phyloP scores from a whole-genome alignment of 106 monocot genomes.

The Dioscorea dumetorum region DNA sequence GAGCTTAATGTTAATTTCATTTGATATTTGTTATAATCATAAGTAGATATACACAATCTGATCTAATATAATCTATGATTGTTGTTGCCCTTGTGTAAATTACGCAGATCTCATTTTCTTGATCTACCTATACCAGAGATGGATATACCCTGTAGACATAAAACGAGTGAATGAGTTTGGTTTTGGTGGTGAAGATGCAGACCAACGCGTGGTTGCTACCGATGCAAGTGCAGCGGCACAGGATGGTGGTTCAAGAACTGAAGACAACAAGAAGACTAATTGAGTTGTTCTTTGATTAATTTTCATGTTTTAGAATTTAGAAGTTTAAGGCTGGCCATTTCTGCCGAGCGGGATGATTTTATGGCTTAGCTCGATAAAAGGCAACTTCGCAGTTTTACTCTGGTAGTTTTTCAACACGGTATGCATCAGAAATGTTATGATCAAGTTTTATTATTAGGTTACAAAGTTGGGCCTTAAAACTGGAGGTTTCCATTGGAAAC shows the following conservation, averaged over 20 bases:
- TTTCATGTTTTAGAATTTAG: background rate
- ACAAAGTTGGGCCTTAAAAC: too few relatives aligned
- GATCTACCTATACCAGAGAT: slow-evolving; percentile 93
- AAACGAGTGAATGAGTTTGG: slow-evolving; percentile 88
- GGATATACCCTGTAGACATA: slow-evolving; percentile 89
- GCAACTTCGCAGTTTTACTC: too few relatives aligned
- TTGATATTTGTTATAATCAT: background rate
- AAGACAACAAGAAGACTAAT: slow-evolving; percentile 73
- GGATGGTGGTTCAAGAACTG: slow-evolving; percentile 15
- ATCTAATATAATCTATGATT: background rate
- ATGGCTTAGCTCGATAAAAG: slow-evolving; percentile 1
- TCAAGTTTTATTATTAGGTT: too few relatives aligned
- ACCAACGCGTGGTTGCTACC: slow-evolving; percentile 13
- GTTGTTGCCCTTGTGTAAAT: background rate
- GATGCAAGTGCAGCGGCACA: slow-evolving; percentile 17
- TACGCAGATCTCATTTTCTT: slow-evolving; percentile 88
- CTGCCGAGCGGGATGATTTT: background rate
- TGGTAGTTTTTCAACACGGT: too few relatives aligned
- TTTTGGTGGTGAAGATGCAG: slow-evolving; percentile 91
- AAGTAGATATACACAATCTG: background rate
- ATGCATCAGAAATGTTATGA: too few relatives aligned
- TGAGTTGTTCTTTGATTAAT: slow-evolving; percentile 15
- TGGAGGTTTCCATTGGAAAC: too few relatives aligned
- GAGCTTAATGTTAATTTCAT: slow-evolving; percentile 2
- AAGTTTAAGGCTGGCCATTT: background rate